These are phyloP conservation scores for Hemisphaericaspora xylofermentans DNA, from an alignment of 1,139 yeast genomes.

Conservation along the genomic window DNA sequence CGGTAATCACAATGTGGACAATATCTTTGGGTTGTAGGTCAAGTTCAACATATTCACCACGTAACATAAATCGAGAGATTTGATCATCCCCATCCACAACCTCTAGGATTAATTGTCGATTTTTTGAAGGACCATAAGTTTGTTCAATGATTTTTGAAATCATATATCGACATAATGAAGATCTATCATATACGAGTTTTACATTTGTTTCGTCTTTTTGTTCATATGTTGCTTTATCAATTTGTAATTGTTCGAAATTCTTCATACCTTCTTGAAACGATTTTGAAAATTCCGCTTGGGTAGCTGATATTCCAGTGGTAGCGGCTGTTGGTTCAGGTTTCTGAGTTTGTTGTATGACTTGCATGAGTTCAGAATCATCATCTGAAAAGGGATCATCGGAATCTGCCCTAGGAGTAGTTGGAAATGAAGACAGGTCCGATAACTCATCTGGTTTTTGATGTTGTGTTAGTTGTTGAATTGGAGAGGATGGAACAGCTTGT, in stretches of 20 bases:
- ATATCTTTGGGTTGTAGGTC: constrained; percentile 50
- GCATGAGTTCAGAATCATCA: constrained; percentile 21
- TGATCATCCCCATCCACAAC: constrained; percentile 39
- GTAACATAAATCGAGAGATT: constrained; percentile 40
- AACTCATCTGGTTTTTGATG: background rate
- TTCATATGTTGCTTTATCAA: constrained; percentile 9
- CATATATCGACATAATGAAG: constrained; percentile 51
- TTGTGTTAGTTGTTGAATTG: constrained; percentile 17
- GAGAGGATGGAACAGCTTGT: constrained; percentile 18
- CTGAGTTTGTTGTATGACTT: constrained; percentile 2
- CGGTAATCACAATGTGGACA: constrained; percentile 56
- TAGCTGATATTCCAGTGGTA: background rate
- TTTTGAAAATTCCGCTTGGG: constrained; percentile 8
- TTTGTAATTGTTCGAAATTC: constrained; percentile 21
- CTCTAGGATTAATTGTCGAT: constrained; percentile 49
- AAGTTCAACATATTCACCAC: constrained; percentile 50
- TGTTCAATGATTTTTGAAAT: constrained; percentile 40
- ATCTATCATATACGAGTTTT: constrained; percentile 43
- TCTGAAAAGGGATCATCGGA: constrained; percentile 33
- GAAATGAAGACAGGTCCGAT: background rate
- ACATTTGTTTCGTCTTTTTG: constrained; percentile 28
- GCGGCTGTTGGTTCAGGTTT: background rate
- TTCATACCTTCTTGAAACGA: constrained; percentile 29
- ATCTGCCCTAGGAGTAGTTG: background rate
- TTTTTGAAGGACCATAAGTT: constrained; percentile 14